A percentile compares a stretch with the other conserved stretches of the same genome.
phyloP scores from a whole-genome alignment of 1,139 yeast species.

The Sugiyamaella xylanicola region DNA sequence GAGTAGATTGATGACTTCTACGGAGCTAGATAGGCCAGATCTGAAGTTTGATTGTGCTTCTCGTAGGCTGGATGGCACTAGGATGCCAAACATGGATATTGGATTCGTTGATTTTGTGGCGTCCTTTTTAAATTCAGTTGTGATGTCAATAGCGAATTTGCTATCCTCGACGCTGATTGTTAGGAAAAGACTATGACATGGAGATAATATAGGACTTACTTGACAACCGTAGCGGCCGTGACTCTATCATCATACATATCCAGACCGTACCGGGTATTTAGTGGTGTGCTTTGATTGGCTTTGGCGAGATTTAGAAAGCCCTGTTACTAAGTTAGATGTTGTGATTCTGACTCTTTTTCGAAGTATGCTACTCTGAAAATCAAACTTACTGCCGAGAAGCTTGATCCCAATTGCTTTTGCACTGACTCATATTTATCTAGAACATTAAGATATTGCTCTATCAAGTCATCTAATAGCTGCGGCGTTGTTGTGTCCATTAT shows the following conservation, averaged over 20 bases:
- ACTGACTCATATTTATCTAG: conserved; percentile 28
- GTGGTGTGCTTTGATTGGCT: conserved; percentile 36
- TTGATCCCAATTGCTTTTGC: conserved; percentile 17
- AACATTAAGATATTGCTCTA: conserved; percentile 25
- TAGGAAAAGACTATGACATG: too few relatives aligned
- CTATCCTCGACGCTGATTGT: conserved; percentile 12
- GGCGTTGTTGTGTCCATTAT: not conserved
- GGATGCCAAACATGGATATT: conserved; percentile 53
- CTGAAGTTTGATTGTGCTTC: conserved; percentile 48
- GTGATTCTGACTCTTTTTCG: not conserved
- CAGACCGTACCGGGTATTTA: conserved; percentile 33
- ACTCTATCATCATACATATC: conserved; percentile 40
- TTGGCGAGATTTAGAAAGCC: conserved; percentile 41
- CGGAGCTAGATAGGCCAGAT: conserved; percentile 39
- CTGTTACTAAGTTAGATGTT: conserved; percentile 14
- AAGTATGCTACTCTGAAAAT: too few relatives aligned
- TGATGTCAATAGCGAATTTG: not conserved
- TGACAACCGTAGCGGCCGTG: conserved; percentile 31
- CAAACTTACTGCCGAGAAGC: conserved; percentile 19
- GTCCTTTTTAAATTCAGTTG: not conserved
- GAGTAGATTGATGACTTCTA: conserved; percentile 39
- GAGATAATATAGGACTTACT: not conserved
- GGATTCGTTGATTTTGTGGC: conserved; percentile 43
- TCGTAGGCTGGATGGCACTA: conserved; percentile 51
- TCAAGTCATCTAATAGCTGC: conserved; percentile 18